Base-by-base conservation (phyloP, 257 asterid genomes). In the Salvia miltiorrhiza region DNA sequence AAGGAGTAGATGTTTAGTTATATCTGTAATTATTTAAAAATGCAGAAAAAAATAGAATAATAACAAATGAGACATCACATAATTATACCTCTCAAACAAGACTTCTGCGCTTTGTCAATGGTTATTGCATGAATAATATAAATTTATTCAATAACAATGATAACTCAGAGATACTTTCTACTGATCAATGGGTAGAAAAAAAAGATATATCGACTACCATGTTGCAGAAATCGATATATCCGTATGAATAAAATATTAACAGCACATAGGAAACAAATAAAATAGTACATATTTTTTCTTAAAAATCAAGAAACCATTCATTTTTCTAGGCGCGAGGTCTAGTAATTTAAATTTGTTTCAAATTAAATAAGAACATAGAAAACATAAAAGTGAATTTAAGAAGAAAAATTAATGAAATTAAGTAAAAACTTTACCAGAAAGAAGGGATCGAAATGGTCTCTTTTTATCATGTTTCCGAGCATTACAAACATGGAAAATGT, bases 401-500 rank as follows among this genome's bases (percentile, higher is more conserved):
- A 30, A 30, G 16, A 8, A 47, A 7, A 10, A 44, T 41, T 5
- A 41, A 47, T 47, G 0, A 19, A 17, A 5, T 13, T 40, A 21
- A 64, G 41, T 8, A 12, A 60, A 20, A 12, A 40, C 24, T 82
- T 48, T 69, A 85, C 90, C 78, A 80, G 55, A 60, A n/a, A n/a
- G n/a, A 80, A 41, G 0, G 90, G 88, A 67, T 85, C 90, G n/a
- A 85, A 66, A 49, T 85, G 90, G 70, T 85, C 90, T 72, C 77
- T 76, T 44, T 85, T 85, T 3, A 84, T 77, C 88, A 82, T 78
- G 62, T 81, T 81, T 17, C 81, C 81, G 7, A 80, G 76, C 88
- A 84, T 84, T n/a, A 80, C 3, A 49, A 87, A 85, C 94, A 87
- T 87, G 45, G 94, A 81, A 50, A 84, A 77, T 32, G 94, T 87